Conservation (phyloP, 495 filamentous ascomycete species). For the Hypoxylon fragiforme region DNA sequence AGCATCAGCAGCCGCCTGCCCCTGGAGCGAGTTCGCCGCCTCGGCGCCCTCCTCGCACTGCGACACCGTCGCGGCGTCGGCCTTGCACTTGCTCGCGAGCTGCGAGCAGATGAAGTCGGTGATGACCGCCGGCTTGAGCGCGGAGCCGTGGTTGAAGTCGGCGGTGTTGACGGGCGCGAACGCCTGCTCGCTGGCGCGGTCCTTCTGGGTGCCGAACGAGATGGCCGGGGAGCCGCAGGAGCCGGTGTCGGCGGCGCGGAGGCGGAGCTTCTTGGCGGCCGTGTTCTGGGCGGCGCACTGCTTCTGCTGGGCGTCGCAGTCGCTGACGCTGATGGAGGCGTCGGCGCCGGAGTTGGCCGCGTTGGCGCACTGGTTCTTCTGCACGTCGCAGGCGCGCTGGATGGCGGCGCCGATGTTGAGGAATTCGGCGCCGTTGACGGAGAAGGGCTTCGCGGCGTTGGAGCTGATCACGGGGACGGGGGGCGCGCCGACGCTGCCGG, state of each 20-base stretch:
- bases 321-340: constrained; percentile 37
- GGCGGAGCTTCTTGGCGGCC: constrained; percentile 23
- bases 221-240: constrained; percentile 58
- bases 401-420: constrained; percentile 53
- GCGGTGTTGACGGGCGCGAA: constrained; percentile 54
- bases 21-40: constrained; percentile 40
- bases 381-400: constrained; percentile 56
- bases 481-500: constrained; percentile 55
- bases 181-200: constrained; percentile 54
- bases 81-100: constrained; percentile 57
- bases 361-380: constrained; percentile 61
- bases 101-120: constrained; percentile 60
- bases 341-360: constrained; percentile 54
- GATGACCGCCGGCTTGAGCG: constrained; percentile 58
- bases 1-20: constrained; percentile 61
- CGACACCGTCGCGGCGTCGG: constrained; percentile 48
- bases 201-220: constrained; percentile 55
- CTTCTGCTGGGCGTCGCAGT: constrained; percentile 55
- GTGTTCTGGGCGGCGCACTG: constrained; percentile 46
- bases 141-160: constrained; percentile 63
- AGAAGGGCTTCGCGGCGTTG: constrained; percentile 54
- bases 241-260: constrained; percentile 47
- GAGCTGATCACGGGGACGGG: constrained; percentile 54
- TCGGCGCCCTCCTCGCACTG: constrained; percentile 51
- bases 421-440: constrained; percentile 58